Conservation (phyloP, 164 flowering plant species). For the Saururus chinensis region DNA sequence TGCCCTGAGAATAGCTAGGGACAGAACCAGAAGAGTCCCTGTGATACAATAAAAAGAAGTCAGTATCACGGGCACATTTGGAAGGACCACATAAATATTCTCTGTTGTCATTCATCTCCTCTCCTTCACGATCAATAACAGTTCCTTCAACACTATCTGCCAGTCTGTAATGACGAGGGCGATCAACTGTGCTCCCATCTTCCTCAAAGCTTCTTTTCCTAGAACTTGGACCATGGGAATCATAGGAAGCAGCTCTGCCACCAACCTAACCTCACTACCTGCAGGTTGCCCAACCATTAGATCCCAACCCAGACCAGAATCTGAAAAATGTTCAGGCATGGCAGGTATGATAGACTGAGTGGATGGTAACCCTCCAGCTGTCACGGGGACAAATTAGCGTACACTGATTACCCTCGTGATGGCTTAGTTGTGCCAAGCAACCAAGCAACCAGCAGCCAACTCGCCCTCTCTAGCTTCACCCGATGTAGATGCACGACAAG, state of each 20-base stretch:
- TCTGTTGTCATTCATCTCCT: conserved; percentile 71
- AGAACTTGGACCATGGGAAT: conserved; percentile 87
- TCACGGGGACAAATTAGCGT: no score
- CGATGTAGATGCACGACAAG: no score
- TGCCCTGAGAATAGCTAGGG: conserved; percentile 64
- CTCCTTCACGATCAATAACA: conserved; percentile 90
- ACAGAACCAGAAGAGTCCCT: conserved; percentile 78
- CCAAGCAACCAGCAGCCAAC: no score
- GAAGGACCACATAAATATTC: conserved; percentile 84
- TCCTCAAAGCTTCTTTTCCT: conserved; percentile 71
- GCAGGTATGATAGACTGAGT: conserved; percentile 25
- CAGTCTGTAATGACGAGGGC: conserved; percentile 33
- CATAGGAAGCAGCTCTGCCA: conserved; percentile 95
- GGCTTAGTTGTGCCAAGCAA: no score
- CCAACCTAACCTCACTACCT: conserved; percentile 97
- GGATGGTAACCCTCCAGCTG: conserved; percentile 45
- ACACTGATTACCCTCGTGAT: no score
- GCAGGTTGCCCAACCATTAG: conserved; percentile 78
- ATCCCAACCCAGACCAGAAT: conserved; percentile 52
- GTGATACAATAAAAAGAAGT: conserved; percentile 37
- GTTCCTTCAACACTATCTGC: conserved; percentile 94
- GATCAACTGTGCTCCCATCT: conserved; percentile 88
- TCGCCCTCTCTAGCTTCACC: no score
- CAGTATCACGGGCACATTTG: conserved; percentile 66
- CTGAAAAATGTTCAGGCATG: conserved; percentile 26